Base-by-base conservation (phyloP, 345 rosid species). In the Pseudoturritis turrita region DNA sequence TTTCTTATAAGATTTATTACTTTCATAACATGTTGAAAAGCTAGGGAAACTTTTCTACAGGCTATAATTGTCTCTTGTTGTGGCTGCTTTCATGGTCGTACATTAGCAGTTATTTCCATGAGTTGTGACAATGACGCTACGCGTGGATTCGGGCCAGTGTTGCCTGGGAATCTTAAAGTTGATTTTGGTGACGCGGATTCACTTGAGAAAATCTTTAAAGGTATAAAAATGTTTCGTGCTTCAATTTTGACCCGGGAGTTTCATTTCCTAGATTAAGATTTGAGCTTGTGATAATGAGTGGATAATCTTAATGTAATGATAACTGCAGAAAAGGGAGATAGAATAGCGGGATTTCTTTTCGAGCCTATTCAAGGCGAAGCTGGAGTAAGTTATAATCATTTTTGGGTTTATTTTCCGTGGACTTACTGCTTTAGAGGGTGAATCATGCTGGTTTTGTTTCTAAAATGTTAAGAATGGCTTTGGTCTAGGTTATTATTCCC, bases 321-420 rank as follows among this genome's bases (percentile, higher is more conserved):
- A 5, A 57, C 17, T 83, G 35, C 85, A 91, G 96, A 91, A 65
- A 77, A 68, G 19, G 97, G 93, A 81, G 86, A 91, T 49, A 82
- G 44, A 53, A 88, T 93, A 41, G 94, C 97, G 0, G 98, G 92
- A 79, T 93, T 90, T 85, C 92, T 95, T 71, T 95, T 91, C 28
- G 99, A 95, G 76, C 97, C 99, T 11, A 89, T 95, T 79, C 97
- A 91, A 88, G 99, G 99, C 52, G 99, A 95, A 80, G 97, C 99
- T 66, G 96, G 99, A 85, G 99, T 95, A 88, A 73, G 86, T 78
- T 33, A 33, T 56, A 8, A 25, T 52, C 14, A 28, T 28, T 37
- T 58, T 37, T 22, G 28, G 7, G 10, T 46, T 21, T 31, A 33
- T 1, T 8, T n/a, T n/a, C n/a, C n/a, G n/a, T n/a, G n/a, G n/a